Conservation (phyloP, 1,284 basidiomycete genomes). For the Farysia itapuensis region DNA sequence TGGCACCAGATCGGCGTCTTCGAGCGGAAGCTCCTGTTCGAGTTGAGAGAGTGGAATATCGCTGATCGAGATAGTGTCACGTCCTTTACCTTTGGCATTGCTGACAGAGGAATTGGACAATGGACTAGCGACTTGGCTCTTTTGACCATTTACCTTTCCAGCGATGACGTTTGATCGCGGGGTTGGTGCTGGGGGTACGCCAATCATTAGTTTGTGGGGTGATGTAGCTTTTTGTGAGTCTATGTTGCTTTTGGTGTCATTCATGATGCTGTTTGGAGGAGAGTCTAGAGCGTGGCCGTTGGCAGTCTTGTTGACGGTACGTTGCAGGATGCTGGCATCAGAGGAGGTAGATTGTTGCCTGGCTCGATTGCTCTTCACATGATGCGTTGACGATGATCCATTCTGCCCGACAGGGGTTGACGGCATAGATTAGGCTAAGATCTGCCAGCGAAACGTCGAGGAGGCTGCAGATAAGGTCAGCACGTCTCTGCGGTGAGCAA, state of each 20-base stretch:
- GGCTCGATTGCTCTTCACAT: conserved; percentile 1
- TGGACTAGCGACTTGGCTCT: no score
- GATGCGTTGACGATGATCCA: background rate
- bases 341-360: background rate
- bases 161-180: conserved; percentile 2
- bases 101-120: background rate
- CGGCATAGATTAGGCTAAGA: conserved; percentile 1
- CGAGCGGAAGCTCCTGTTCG: conserved; percentile 74
- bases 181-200: conserved; percentile 24
- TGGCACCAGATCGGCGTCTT: conserved; percentile 73
- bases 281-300: background rate
- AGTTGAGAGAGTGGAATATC: conserved; percentile 61
- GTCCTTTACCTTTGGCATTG: conserved; percentile 1
- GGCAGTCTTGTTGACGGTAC: background rate
- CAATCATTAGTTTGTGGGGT: conserved; percentile 35
- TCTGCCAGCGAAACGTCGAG: no score
- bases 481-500: no score
- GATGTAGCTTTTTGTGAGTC: conserved; percentile 9
- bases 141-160: no score
- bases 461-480: no score
- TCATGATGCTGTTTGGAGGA: background rate
- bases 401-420: background rate
- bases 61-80: conserved; percentile 15
- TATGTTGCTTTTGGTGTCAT: conserved; percentile 3
- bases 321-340: no score